Base-by-base conservation (phyloP, 176 grass and related monocot genomes). In the Tillandsia fasciculata region DNA sequence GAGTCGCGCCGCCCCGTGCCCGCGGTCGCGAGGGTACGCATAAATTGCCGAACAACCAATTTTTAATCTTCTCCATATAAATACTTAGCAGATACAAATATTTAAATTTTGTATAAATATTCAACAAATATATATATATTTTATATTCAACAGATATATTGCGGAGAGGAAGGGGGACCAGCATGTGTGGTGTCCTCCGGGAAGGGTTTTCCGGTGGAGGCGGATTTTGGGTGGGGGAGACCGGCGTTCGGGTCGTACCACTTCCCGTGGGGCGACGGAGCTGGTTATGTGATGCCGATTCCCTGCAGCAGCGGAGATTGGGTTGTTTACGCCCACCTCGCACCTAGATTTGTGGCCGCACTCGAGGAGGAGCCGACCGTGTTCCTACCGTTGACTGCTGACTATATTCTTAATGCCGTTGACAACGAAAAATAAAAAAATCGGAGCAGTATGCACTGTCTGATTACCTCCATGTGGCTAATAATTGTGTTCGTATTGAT, bases 231-330 rank as follows among this genome's bases (percentile, higher is more conserved):
- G 48, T 82, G 75, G 65, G 88, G 88, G 6, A 67, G 28, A 49
- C 71, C 81, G 3, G 81, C 23, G 65, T 87, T 87, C 58, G 84
- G 81, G 53, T 91, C 84, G 49, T 91, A 87, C 84, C 81, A 87
- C 50, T 91, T 91, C 76, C 77, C 84, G 2, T 82, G 78, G 88
- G 80, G 71, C 22, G 51, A 58, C 11, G 71, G 27, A 24, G 12
- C 78, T 2, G 81, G 81, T 11, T 91, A 91, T 68, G 75, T 91
- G 57, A 91, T 91, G 88, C 88, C 88, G 69, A 91, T 91, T 78
- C 84, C 88, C 11, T 81, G 85, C 81, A 64, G 65, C 1, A 75
- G 70, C 27, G 84, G 84, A 0, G 81, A 83, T 12, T 96, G 87
- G 87, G 82, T 96, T 15, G 84, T 96, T 28, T 90, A 90, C 72